Evolutionary conservation across 805 yeast species (phyloP).

Genomic region (Suhomyces canberraensis): DNA sequence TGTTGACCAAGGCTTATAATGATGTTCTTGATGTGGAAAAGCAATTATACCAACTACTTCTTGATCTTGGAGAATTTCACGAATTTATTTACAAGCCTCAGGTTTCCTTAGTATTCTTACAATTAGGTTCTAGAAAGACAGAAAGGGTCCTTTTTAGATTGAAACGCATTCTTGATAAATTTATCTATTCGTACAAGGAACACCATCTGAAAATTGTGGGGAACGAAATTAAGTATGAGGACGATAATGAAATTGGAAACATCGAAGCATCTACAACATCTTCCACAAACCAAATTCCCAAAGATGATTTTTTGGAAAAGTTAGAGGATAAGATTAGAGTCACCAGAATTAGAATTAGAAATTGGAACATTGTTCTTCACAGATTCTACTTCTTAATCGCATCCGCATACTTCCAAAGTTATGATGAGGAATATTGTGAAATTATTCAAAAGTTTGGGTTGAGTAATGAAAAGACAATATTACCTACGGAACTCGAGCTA

Average conservation of each 20-base stretch:
- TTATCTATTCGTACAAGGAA: conserved; percentile 17
- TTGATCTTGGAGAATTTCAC: conserved; percentile 65
- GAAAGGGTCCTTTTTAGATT: conserved; percentile 24
- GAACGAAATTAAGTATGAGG: conserved; percentile 5
- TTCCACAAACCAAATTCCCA: neutral
- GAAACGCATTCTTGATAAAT: conserved; percentile 15
- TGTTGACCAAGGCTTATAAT: conserved; percentile 56
- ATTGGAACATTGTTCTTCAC: conserved; percentile 63
- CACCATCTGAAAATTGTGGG: conserved; percentile 19
- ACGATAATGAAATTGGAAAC: conserved; percentile 19
- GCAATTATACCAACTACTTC: conserved; percentile 37
- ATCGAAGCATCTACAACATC: conserved; percentile 2
- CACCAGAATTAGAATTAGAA: conserved; percentile 34
- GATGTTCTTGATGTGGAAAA: conserved; percentile 50
- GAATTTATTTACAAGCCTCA: conserved; percentile 57
- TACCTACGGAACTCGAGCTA: conserved; percentile 6
- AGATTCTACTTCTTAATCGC: conserved; percentile 77
- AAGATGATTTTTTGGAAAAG: conserved; percentile 9
- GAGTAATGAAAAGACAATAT: neutral
- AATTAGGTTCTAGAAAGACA: conserved; percentile 31
- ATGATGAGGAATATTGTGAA: conserved; percentile 32
- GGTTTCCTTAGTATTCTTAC: conserved; percentile 49
- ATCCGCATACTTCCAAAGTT: conserved; percentile 59
- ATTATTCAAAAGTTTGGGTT: conserved; percentile 18
- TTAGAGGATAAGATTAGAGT: conserved; percentile 24